Evolutionary conservation across 495 filamentous ascomycete species (phyloP), one percentile per base, ranked within the genome.

Genomic region (Pyrenula massariospora): DNA sequence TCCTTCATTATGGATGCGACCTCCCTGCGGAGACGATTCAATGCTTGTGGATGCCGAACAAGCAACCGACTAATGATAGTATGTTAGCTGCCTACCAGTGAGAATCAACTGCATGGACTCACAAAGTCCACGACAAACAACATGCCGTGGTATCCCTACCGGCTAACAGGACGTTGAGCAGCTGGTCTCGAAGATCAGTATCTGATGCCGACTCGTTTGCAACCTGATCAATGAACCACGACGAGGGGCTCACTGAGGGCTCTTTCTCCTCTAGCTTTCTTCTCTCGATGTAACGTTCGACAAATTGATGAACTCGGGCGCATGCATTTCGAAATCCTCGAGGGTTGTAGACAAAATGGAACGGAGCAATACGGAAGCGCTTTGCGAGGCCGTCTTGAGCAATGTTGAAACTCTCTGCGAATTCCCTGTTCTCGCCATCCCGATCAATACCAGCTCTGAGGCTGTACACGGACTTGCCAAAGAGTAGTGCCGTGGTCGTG

Each of bases 111-210:
- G 1, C 8, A 22, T 12, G 24, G 20, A 56, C 54, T 52, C 12
- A 58, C 63, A 70, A 56, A 56, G 71, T 70, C 73, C 73, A 75
- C 1, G 68, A 65, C 12, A 73, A 52, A 47, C 62, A 64, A 54
- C 66, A 74, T 10, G 83, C 77, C 5, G 82, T 84, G 23, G 83
- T 85, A 65, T 87, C 83, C 59, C 81, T 71, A 0, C 83, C 82
- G 1, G 83, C 83, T 10, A 84, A 57, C 31, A 87, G 68, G 12
- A 85, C 69, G 49, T 76, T 73, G 54, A 84, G 65, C 36, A 83
- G 66, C 61, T 85, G 78, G 58, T 81, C 78, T 20, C 78, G 74
- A 52, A 84, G 55, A 15, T 68, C 65, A 19, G 59, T 55, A 1
- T 61, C 59, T 22, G 61, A 63, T 1, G 61, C 23, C 10, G 66